A percentile compares a stretch with the other conserved stretches of the same genome.
Evolutionary conservation across 1,284 basidiomycete genomes (phyloP).

Genomic region (Pisolithus thermaeus): DNA sequence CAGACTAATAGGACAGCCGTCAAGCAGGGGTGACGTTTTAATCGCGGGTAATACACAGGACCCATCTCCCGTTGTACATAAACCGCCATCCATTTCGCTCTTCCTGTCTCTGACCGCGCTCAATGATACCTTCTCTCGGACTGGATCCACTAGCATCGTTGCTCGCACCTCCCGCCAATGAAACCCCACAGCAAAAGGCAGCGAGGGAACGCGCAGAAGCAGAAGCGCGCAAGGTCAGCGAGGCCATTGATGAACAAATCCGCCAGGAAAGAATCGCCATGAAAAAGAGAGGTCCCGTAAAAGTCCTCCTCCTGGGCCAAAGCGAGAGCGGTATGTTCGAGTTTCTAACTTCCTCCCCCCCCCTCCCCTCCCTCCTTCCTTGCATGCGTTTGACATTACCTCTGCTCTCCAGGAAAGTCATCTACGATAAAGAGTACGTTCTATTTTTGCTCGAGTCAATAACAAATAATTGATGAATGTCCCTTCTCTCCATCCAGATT

Average conservation of each 20-base stretch:
- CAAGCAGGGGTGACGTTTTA: no score
- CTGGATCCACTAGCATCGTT: constrained; percentile 47
- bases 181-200: constrained; percentile 46
- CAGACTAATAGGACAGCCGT: no score
- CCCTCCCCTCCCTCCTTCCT: not conserved
- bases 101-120: no score
- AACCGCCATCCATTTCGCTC: no score
- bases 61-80: no score
- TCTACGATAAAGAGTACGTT: no score
- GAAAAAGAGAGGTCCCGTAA: constrained; percentile 49
- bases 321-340: constrained; percentile 58
- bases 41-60: no score
- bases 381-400: not conserved
- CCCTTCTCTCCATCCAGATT: constrained; percentile 44
- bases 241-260: constrained; percentile 65
- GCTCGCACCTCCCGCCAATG: constrained; percentile 53
- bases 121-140: not conserved
- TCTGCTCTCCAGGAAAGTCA: no score
- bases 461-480: no score
- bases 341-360: not conserved
- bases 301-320: constrained; percentile 61
- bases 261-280: constrained; percentile 51
- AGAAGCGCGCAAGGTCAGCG: constrained; percentile 53
- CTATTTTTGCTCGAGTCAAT: no score
- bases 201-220: constrained; percentile 53